These are phyloP conservation scores for Paraphaeosphaeria sporulosa DNA, from an alignment of 2,329 filamentous ascomycete species.

Conservation along the genomic window DNA sequence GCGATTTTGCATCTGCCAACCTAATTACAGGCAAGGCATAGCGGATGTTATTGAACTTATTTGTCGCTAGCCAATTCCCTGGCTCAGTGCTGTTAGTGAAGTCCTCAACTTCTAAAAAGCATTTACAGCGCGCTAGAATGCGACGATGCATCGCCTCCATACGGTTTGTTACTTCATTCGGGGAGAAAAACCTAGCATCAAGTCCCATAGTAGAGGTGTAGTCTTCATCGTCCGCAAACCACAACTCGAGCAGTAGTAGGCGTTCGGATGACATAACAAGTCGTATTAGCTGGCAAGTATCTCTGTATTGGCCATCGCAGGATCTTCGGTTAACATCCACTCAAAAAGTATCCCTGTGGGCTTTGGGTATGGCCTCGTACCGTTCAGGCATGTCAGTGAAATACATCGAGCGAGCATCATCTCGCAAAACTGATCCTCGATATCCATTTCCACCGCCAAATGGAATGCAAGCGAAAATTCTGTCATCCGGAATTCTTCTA, in stretches of 20 bases:
- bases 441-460: background rate
- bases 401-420: background rate
- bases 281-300: slow-evolving; percentile 22
- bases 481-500: background rate
- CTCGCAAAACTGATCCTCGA: background rate
- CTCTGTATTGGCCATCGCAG: background rate
- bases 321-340: background rate
- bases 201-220: background rate
- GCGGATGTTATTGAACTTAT: background rate
- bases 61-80: background rate
- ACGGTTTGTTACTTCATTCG: background rate
- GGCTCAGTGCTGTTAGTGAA: background rate
- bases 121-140: background rate
- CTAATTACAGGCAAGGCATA: background rate
- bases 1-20: background rate
- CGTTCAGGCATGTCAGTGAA: background rate
- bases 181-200: background rate
- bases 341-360: background rate
- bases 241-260: background rate
- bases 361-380: background rate
- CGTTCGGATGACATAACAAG: background rate
- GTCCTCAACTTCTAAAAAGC: background rate
- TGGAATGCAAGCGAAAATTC: background rate
- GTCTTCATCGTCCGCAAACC: background rate
- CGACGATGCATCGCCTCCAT: background rate